These are phyloP conservation scores for Crithidia bombi DNA, from an alignment of 208 protist genomes.

Conservation along the genomic window DNA sequence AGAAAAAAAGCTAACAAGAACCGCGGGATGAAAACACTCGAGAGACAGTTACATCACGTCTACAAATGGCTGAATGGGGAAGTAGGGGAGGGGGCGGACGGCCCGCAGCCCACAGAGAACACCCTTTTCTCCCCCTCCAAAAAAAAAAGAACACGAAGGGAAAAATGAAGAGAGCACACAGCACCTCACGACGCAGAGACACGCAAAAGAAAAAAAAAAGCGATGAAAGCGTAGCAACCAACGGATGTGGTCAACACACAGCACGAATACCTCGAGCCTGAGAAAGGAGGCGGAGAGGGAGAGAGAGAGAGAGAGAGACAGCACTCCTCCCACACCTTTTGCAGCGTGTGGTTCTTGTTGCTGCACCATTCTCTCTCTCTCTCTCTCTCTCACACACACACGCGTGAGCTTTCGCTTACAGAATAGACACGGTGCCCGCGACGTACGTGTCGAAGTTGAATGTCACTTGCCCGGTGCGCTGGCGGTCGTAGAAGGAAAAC, in stretches of 20 bases:
- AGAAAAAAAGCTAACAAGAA: constrained; percentile 6
- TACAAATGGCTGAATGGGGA: too few species aligned
- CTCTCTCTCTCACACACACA: background rate
- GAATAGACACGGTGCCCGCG: constrained; percentile 51
- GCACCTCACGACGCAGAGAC: too few species aligned
- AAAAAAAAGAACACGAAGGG: too few species aligned
- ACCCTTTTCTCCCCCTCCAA: too few species aligned
- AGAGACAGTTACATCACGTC: background rate
- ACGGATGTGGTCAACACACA: too few species aligned
- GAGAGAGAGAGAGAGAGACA: constrained; percentile 1
- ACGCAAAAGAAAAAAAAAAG: constrained; percentile 10
- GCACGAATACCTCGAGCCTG: too few species aligned
- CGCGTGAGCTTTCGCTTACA: constrained; percentile 34
- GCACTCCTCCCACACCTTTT: background rate
- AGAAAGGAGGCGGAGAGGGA: background rate
- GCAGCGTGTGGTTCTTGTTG: too few species aligned
- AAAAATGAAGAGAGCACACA: too few species aligned
- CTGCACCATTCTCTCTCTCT: background rate
- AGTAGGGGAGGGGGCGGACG: too few species aligned
- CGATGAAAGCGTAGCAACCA: background rate
- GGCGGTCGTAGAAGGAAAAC: constrained; percentile 75
- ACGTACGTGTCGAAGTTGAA: constrained; percentile 83
- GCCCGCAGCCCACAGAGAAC: too few species aligned
- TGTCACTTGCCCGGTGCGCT: constrained; percentile 68
- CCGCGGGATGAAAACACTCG: background rate